Percentiles rank a stretch among this genome's conserved stretches.
Evolutionary conservation across 352 stramenopile species (phyloP).

Genomic region (Pythium apleroticum): DNA sequence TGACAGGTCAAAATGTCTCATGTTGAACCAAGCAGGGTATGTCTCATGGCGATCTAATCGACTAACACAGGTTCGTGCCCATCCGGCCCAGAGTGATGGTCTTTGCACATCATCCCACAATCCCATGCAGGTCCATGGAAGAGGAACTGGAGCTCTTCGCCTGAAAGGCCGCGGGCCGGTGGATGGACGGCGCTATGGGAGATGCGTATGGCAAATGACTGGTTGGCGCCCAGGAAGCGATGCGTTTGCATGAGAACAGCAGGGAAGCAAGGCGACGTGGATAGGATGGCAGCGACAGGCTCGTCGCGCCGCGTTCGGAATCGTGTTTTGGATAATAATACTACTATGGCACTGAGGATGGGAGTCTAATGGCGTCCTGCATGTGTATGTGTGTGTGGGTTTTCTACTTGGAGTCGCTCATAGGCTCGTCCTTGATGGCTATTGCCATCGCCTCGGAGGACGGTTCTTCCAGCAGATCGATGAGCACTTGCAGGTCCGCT

Average conservation of each 20-base stretch:
- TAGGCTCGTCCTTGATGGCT: slow-evolving; percentile 13
- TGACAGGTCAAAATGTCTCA: neutral
- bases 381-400: neutral
- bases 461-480: slow-evolving; percentile 18
- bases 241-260: neutral
- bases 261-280: neutral
- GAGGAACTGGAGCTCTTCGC: neutral
- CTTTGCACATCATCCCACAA: neutral
- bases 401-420: slow-evolving; percentile 4
- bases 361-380: neutral
- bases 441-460: neutral
- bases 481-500: slow-evolving; percentile 20
- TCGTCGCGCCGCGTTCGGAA: neutral
- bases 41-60: slow-evolving; percentile 1
- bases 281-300: neutral
- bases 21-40: neutral
- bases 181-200: neutral
- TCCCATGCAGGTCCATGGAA: neutral
- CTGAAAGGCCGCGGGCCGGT: slow-evolving; percentile 2
- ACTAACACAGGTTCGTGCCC: neutral
- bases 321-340: slow-evolving; percentile 7
- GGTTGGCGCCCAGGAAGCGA: neutral
- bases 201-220: neutral
- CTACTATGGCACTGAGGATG: neutral
- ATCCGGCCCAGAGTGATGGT: neutral